These are phyloP conservation scores for Pichia scutulata DNA, from an alignment of 805 yeast genomes.

Conservation along the genomic window DNA sequence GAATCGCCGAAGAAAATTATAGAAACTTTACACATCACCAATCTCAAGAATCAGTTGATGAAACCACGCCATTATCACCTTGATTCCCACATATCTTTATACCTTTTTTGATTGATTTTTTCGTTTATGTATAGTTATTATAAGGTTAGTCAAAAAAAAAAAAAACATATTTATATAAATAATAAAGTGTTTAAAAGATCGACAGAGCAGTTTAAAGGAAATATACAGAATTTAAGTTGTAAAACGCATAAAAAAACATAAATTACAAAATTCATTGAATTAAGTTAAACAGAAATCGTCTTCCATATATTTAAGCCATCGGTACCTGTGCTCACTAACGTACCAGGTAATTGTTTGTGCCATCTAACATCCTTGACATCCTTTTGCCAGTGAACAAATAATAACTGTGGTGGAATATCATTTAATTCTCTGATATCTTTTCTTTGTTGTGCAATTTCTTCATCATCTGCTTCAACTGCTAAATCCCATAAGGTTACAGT, in stretches of 20 bases:
- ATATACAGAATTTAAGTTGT: neutral
- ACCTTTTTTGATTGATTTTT: neutral
- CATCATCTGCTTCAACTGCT: conserved; percentile 98
- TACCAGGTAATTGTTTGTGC: conserved; percentile 96
- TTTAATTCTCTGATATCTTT: conserved; percentile 70
- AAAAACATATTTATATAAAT: too few species aligned
- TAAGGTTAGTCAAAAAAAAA: neutral
- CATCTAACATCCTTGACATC: conserved; percentile 97
- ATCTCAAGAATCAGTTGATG: neutral
- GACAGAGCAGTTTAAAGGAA: neutral
- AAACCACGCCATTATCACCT: conserved; percentile 3
- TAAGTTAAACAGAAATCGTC: conserved; percentile 77
- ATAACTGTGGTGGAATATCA: conserved; percentile 89
- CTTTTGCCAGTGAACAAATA: conserved; percentile 97
- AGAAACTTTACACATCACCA: neutral
- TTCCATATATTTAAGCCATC: conserved; percentile 95
- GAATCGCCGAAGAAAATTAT: conserved; percentile 10
- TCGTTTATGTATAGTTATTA: too few species aligned
- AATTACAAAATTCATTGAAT: neutral
- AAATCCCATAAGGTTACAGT: conserved; percentile 97
- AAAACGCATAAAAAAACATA: neutral
- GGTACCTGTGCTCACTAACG: conserved; percentile 88
- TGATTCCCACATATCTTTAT: neutral
- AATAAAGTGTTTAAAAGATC: too few species aligned
- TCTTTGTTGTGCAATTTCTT: conserved; percentile 82